Base-by-base conservation (phyloP, 2,329 filamentous ascomycete genomes). In the Trichoderma atrobrunneum region DNA sequence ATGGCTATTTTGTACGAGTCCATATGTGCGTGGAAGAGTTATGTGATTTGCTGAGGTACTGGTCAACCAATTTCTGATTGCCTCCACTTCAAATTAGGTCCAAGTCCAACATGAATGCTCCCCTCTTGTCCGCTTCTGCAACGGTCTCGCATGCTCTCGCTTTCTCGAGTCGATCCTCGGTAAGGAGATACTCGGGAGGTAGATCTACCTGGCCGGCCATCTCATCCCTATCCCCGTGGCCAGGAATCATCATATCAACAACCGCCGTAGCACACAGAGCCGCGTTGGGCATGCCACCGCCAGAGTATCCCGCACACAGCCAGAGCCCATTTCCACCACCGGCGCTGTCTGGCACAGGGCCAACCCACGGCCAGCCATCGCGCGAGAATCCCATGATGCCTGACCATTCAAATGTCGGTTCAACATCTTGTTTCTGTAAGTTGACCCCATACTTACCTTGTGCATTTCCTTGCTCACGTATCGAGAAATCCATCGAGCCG, bases 401-500 rank as follows among this genome's bases (percentile, higher is more conserved):
- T 48, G 43, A 48, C 43, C 43, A 48, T 21, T 21, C 43, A 48
- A 48, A 48, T 0, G 43, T 48, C 7, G n/a, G n/a, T 21, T 48
- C n/a, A 1, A 21, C 1, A 21, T 12, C 43, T 48, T 0, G 43
- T 0, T 11, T 48, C 43, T 0, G 1, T 21, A 2, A 1, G n/a
- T 6, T 2, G 43, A 12, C 10, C 2, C 2, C 43, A 21, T 11
- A 3, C 4, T 48, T 18, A 8, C 18, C 18, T 48, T 48, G 39
- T 21, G 10, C 8, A 10, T 48, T 48, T 48, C 18, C 18, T 48
- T 48, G 39, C 4, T 48, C 39, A 11, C 8, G 39, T 48, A 21
- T 48, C 39, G 39, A 48, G 39, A 48, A 18, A 48, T 21, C 43
- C 43, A 48, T 48, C 43, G 21, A 51, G n/a, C n/a, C 0, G 4